Evolutionary conservation across 306 rosid species (phyloP), one percentile per base, ranked within the genome.

Genomic region (Quercus aquifolioides): DNA sequence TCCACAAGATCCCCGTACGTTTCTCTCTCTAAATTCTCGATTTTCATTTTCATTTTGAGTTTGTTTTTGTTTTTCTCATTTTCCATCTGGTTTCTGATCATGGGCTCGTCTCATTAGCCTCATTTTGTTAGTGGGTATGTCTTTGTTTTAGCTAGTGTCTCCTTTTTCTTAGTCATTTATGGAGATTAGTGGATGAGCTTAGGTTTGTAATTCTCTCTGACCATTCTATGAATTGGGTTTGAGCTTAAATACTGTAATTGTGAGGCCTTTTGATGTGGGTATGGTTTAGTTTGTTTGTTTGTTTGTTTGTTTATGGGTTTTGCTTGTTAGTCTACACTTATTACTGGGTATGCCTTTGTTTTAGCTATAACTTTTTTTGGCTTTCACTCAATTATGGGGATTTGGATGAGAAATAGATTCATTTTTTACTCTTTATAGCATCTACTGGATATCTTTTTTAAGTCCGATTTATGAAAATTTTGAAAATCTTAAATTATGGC

Each of bases 1-100:
- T 96, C 81, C 99, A 96, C 82, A 94, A 87, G 90, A 96, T 93
- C 88, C 99, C 98, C 1, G 99, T 94, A 90, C 7, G 90, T 83
- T 76, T 51, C 80, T 60, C 20, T 9, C 73, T 25, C 46, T 38
- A 17, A 7, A 73, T 76, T 64, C 64, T 43, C 38, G 4, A 17
- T 71, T 73, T 5, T 59, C 52, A 7, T 43, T 21, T 64, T 70
- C 52, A 10, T 49, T 21, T 65, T 70, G 46, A 2, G 46, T 11
- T 38, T 38, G 46, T 38, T 38, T 68, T 14, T 15, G 11, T 13
- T 17, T 31, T 80, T 73, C 76, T 49, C 18, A 18, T 1, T 74
- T 54, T 38, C 74, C 19, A 3, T 46, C 35, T 70, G 25, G 28
- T 60, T 46, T 78, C 69, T 33, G 55, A 35, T 14, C 23, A 10